Conservation (phyloP, 2,329 filamentous ascomycete species). For the Diaporthe velutina region DNA sequence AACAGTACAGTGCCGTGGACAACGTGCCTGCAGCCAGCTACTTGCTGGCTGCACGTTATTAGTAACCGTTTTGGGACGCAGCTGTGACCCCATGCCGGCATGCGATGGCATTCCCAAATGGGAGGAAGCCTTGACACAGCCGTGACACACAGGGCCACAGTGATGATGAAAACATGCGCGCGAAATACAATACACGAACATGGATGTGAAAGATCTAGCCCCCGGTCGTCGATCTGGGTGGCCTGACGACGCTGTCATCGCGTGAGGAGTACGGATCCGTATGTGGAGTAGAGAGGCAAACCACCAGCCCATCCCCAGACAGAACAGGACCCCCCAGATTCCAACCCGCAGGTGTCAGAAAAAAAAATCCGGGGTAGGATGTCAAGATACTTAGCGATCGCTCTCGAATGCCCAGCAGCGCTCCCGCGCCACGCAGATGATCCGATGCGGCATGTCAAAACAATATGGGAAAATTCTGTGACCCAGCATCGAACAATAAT, state of each 20-base stretch:
- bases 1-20: not conserved
- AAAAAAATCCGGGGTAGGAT: conserved; percentile 17
- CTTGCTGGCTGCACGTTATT: not conserved
- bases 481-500: not conserved
- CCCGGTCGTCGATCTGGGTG: conserved; percentile 20
- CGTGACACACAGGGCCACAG: not conserved
- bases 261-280: no score
- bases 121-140: not conserved
- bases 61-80: not conserved
- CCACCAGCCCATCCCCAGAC: not conserved
- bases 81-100: not conserved
- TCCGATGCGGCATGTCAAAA: not conserved
- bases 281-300: not conserved
- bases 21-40: not conserved
- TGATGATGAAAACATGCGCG: not conserved
- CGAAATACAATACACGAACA: not conserved
- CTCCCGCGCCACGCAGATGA: conserved; percentile 9
- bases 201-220: conserved; percentile 15
- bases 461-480: conserved; percentile 26
- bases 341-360: conserved; percentile 15
- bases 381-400: conserved; percentile 26
- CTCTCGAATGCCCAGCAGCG: not conserved
- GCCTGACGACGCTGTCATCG: conserved; percentile 28
- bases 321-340: conserved; percentile 11
- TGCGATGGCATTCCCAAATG: not conserved